Base-by-base conservation (phyloP, 2,329 filamentous ascomycete species). In the Diaporthe velutina region DNA sequence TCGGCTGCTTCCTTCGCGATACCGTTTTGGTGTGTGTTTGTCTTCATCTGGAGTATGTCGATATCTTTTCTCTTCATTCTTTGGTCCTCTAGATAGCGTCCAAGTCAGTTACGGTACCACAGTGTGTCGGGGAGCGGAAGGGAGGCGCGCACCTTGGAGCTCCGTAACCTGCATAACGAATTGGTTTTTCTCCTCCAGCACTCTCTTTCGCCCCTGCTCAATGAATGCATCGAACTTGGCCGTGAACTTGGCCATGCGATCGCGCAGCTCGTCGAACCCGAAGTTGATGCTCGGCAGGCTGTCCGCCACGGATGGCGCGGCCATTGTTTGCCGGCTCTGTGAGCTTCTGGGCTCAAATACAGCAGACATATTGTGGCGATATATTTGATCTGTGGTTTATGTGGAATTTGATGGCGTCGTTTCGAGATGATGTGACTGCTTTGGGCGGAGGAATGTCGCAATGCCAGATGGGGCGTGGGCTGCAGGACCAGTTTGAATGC, bases 161-260 rank as follows among this genome's bases (percentile, higher is more conserved):
- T 98, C 97, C 60, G 95, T 93, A 33, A 98, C 87, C 80, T 94
- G 97, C 86, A 97, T 93, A 77, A 94, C 94, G 82, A 98, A 99
- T 76, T 97, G 93, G 81, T 98, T 98, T 81, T 95, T 92, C 86
- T 98, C 96, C 80, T 98, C 95, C 10, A 98, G 84, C 0, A 98
- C 95, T 71, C 94, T 91, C 84, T 97, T 97, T 67, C 96, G 90
- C 0, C 96, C 95, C 77, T 94, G 92, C 81, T 98, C 96, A 77
- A 99, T 98, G 79, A 98, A 98, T 0, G 93, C 92, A 82, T 99
- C 97, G 80, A 99, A 99, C 79, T 92, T 93, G 12, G 91, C 90
- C 0, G 94, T 98, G 83, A 99, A 99, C 77, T 94, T 95, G 71
- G 93, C 90, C 97, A 99, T 98, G 84, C 95, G 94, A 80, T 96